These are phyloP conservation scores for Leccinum incarnatum DNA, from an alignment of 768 basidiomycete species.

Conservation along the genomic window DNA sequence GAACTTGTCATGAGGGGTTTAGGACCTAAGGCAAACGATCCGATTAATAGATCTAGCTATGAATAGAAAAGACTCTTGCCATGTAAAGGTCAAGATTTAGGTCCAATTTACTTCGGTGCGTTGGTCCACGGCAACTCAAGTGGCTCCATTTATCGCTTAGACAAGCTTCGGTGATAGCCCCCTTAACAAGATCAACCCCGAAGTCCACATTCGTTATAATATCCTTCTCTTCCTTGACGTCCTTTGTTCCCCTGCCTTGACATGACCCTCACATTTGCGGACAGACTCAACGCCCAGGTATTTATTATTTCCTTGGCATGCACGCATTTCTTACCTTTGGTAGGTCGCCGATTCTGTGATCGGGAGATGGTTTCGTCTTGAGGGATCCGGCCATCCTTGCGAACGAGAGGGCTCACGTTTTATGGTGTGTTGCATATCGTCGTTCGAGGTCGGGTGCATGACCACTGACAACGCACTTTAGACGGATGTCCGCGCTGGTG, in stretches of 20 bases:
- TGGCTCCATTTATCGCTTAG: conserved; percentile 7
- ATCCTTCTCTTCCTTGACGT: conserved; percentile 11
- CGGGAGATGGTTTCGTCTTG: conserved; percentile 71
- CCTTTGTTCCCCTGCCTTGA: conserved; percentile 18
- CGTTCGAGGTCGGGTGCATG: background rate
- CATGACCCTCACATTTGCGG: conserved; percentile 40
- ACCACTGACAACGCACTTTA: conserved; percentile 26
- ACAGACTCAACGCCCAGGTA: conserved; percentile 43
- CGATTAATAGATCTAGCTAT: background rate
- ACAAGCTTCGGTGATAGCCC: background rate
- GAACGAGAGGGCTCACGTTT: conserved; percentile 66
- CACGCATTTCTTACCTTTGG: conserved; percentile 1
- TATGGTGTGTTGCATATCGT: conserved; percentile 36
- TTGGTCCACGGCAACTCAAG: background rate
- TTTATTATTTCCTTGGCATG: background rate
- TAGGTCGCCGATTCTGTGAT: conserved; percentile 40
- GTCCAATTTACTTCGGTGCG: background rate
- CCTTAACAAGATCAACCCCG: background rate
- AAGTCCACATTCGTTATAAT: conserved; percentile 25
- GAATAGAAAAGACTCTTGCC: background rate
- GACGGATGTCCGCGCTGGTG: conserved; percentile 76
- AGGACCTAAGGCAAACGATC: background rate
- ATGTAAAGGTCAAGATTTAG: background rate
- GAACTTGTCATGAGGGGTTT: background rate
- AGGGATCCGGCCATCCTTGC: conserved; percentile 63